Conservation (phyloP, 345 rosid species). For the Salix arbutifolia region DNA sequence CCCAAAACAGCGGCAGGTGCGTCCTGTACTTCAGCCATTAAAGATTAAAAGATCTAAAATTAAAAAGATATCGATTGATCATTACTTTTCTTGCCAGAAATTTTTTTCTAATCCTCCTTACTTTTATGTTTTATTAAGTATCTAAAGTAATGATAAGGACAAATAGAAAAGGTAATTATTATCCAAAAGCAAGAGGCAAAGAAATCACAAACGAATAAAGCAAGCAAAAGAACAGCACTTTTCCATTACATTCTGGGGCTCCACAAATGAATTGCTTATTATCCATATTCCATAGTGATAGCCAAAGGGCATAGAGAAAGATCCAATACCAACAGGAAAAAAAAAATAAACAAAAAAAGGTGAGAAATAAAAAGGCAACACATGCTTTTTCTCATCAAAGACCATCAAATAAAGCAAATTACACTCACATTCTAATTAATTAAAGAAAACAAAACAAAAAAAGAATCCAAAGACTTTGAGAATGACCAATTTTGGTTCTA, state of each 20-base stretch:
- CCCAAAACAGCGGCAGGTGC: background rate
- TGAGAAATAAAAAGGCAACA: background rate
- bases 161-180: conserved; percentile 12
- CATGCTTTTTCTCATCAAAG: conserved; percentile 3
- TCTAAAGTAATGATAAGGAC: background rate
- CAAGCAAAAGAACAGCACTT: conserved; percentile 34
- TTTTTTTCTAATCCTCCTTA: background rate
- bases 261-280: conserved; percentile 1
- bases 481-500: background rate
- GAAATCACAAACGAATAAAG: conserved; percentile 31
- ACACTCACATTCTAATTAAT: background rate
- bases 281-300: background rate
- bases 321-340: background rate
- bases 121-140: background rate
- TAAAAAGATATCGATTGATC: background rate
- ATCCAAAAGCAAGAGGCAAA: conserved; percentile 25
- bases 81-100: background rate
- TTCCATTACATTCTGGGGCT: conserved; percentile 29
- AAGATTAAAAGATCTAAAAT: background rate
- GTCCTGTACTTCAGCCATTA: background rate
- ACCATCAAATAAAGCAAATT: background rate
- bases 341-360: background rate
- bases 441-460: background rate
- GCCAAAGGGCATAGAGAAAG: conserved; percentile 10
- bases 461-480: background rate